Base-by-base conservation (phyloP, 192 early-diverging fungal genomes). In the Coemansia sp. region DNA sequence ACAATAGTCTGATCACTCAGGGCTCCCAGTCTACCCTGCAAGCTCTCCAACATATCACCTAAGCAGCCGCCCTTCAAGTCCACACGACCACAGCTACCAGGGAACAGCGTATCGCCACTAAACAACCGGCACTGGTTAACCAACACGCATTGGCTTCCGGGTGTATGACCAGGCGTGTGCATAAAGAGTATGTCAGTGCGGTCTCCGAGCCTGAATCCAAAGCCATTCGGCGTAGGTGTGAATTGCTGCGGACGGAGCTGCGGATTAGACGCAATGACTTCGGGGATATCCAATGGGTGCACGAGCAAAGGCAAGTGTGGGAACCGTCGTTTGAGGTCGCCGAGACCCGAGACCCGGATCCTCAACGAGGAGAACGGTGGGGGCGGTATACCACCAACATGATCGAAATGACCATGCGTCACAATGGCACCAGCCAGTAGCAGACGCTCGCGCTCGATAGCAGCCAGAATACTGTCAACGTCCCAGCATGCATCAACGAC, bases 401-500 rank as follows among this genome's bases (percentile, higher is more conserved):
- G 95, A 84, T 97, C 95, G 65, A 96, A 89, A 76, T 97, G 95
- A 41, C 88, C 87, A 68, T 96, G 95, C 7, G 94, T 95, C 6
- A 96, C 85, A 20, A 91, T 82, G 10, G 87, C 89, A 0, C 88
- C 94, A 0, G 93, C 92, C 29, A 97, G 73, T 31, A 87, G 87
- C 70, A 92, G 85, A 8, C 85, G 82, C 69, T 88, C 77, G 42
- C 82, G 72, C 69, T 89, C 78, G 9, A 92, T 66, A 46, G 85
- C 87, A 20, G 84, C 86, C 43, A 91, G 31, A 42, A 97, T 91
- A 4, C 92, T 94, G 74, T 95, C 93, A 36, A 96, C 85, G 75
- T 97, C 96, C 96, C 95, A 97, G 84, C 95, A 97, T 86, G 94
- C 90, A 74, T 98, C 96, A 18, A 98, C 87, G 10, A 97, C 87